A percentile compares a stretch with the other conserved stretches of the same genome.
phyloP scores from a whole-genome alignment of 2,329 filamentous ascomycete species.

The Didymella exigua region DNA sequence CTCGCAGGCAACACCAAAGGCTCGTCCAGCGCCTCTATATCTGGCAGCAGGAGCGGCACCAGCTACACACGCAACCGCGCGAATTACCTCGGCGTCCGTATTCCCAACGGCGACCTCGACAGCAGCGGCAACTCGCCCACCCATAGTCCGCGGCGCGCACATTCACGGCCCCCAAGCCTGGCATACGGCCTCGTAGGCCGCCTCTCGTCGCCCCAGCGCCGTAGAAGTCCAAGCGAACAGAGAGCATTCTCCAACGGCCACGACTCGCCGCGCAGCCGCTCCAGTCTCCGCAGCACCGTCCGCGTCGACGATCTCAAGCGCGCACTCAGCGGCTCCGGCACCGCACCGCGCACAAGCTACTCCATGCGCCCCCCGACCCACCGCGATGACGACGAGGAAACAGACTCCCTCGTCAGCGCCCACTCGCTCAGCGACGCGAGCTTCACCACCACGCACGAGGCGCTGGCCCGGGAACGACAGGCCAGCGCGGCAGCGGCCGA shows the following conservation, averaged over 20 bases:
- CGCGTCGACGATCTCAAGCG: slow-evolving; percentile 56
- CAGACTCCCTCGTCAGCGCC: slow-evolving; percentile 74
- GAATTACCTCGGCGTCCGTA: slow-evolving; percentile 63
- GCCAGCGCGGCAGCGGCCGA: slow-evolving; percentile 3
- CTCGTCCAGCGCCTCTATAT: slow-evolving; percentile 75
- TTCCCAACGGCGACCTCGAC: slow-evolving; percentile 44
- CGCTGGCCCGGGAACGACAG: slow-evolving; percentile 3
- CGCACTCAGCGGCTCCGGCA: slow-evolving; percentile 48
- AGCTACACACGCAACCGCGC: slow-evolving; percentile 37
- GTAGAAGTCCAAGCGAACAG: slow-evolving; percentile 27
- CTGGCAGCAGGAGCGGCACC: slow-evolving; percentile 67
- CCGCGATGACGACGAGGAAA: slow-evolving; percentile 48
- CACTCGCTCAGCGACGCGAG: slow-evolving; percentile 72
- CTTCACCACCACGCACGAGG: slow-evolving; percentile 39
- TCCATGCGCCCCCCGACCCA: slow-evolving; percentile 32
- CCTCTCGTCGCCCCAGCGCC: slow-evolving; percentile 34
- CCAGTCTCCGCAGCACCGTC: slow-evolving; percentile 47
- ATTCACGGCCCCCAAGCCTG: slow-evolving; percentile 40
- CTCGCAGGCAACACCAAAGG: slow-evolving; percentile 70
- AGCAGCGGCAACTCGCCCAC: slow-evolving; percentile 39
- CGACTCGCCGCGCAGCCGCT: slow-evolving; percentile 43
- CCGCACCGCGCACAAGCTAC: slow-evolving; percentile 40
- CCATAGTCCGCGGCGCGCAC: slow-evolving; percentile 40
- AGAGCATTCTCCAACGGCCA: slow-evolving; percentile 23
- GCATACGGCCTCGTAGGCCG: slow-evolving; percentile 46